Evolutionary conservation across 2,329 filamentous ascomycete species (phyloP).

Genomic region (Pezicula neosporulosa): DNA sequence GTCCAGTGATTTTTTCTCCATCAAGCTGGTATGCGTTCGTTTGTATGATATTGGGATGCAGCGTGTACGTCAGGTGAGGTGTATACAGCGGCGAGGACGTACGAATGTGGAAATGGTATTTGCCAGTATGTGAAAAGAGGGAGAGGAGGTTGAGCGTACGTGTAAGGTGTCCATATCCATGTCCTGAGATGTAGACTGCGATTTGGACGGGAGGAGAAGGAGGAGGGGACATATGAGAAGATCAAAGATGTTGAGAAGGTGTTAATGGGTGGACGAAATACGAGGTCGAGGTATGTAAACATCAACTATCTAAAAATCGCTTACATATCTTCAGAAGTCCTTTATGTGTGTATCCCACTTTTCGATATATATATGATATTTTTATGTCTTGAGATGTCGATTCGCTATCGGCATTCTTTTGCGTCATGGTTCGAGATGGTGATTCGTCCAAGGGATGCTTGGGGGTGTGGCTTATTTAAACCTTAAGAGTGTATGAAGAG

Average conservation of each 20-base stretch:
- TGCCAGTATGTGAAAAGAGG: slow-evolving; percentile 17
- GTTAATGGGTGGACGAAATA: not conserved
- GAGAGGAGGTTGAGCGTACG: slow-evolving; percentile 35
- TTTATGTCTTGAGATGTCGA: not conserved
- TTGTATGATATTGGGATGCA: slow-evolving; percentile 9
- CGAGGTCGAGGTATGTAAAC: too few relatives aligned
- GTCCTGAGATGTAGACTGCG: slow-evolving; percentile 7
- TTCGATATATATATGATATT: not conserved
- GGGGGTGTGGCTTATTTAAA: not conserved
- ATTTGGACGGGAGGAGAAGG: slow-evolving; percentile 11
- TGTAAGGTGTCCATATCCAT: slow-evolving; percentile 20
- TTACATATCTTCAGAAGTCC: too few relatives aligned
- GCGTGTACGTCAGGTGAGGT: slow-evolving; percentile 1
- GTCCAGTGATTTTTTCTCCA: slow-evolving; percentile 6
- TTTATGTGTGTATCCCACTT: not conserved
- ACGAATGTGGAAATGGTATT: slow-evolving; percentile 12
- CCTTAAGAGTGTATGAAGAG: too few relatives aligned
- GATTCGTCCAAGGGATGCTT: not conserved
- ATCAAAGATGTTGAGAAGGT: not conserved
- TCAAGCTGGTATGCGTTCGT: slow-evolving; percentile 11
- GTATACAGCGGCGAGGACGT: slow-evolving; percentile 6
- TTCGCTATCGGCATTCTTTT: not conserved
- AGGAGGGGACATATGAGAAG: slow-evolving; percentile 1
- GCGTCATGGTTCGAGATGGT: not conserved
- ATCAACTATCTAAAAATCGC: too few relatives aligned